Base-by-base conservation (phyloP, 192 early-diverging fungal species). In the Backusella circina region DNA sequence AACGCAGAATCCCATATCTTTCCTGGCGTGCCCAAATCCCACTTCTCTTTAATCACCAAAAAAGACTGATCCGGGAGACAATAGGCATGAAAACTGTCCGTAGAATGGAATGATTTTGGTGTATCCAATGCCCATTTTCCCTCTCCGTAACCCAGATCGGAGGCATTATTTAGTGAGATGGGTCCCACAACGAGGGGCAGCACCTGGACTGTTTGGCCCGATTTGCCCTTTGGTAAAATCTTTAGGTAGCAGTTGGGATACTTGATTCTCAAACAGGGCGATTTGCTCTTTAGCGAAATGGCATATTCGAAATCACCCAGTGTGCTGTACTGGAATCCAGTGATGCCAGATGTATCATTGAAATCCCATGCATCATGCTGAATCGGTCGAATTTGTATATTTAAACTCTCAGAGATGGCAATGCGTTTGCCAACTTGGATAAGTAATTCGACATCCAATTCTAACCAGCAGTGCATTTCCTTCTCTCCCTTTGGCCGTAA, bases 1-100 rank as follows among this genome's bases (percentile, higher is more conserved):
- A 84, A 76, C 0, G 85, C 85, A 8, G 85, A 86, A 69, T 86
- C 83, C 85, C 85, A 86, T 38, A 83, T 65, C 23, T 84, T 84
- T 23, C 85, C 85, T 5, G 85, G 86, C 3, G 83, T 82, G 26
- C 74, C 76, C 7, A 65, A 50, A 12, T 81, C 77, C 77, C 80
- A 82, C 21, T 33, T 57, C 67, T 86, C 84, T 13, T 79, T 41
- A 0, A 80, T 65, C 4, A 80, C 13, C 41, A 75, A 72, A 38
- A 69, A 75, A 3, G 21, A 26, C 15, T 70, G 37, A 35, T 38
- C 35, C 3, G 70, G 38, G 8, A 77, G n/a, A 21, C 23, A 65
- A n/a, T 51, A 77, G 1, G 70, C 70, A 28, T 67, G 76, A 41
- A 61, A 77, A 0, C 57, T 77, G 10, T 61, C 67, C 0, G 54